These are phyloP conservation scores for Podila epicladia DNA, from an alignment of 192 early-diverging fungal genomes.

Conservation along the genomic window DNA sequence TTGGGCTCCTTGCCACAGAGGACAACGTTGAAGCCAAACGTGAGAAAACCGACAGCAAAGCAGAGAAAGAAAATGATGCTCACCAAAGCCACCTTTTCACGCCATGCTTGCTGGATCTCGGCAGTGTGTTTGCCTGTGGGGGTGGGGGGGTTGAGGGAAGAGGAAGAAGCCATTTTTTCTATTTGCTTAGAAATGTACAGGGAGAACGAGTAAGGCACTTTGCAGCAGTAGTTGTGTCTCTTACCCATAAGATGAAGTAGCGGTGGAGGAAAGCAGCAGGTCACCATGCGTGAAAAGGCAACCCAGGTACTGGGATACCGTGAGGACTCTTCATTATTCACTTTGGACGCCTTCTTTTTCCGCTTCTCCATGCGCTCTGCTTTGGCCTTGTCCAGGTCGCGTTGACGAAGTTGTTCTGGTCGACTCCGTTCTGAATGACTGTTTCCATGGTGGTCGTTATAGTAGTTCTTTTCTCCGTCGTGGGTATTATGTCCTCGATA, in stretches of 20 bases:
- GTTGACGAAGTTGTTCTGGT: conserved; percentile 34
- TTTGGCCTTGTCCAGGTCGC: conserved; percentile 33
- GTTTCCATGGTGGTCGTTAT: conserved; percentile 2
- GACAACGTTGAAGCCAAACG: conserved; percentile 83
- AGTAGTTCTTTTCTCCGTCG: background rate
- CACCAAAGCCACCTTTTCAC: conserved; percentile 92
- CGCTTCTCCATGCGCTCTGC: conserved; percentile 39
- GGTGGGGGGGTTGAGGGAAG: too few relatives aligned
- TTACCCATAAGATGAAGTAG: conserved; percentile 49
- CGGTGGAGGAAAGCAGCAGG: conserved; percentile 65
- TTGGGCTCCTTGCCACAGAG: conserved; percentile 61
- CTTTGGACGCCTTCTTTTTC: conserved; percentile 17
- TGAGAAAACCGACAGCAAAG: conserved; percentile 80
- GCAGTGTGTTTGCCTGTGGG: conserved; percentile 28
- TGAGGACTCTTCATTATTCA: conserved; percentile 5
- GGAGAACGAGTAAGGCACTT: too few relatives aligned
- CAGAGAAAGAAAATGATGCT: conserved; percentile 82
- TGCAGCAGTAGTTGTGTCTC: background rate
- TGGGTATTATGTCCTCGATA: background rate
- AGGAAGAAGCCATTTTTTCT: background rate
- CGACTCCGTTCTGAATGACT: conserved; percentile 10
- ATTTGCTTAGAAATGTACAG: background rate
- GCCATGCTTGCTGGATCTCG: conserved; percentile 81
- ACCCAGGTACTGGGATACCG: conserved; percentile 52
- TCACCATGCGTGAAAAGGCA: conserved; percentile 62